A percentile compares a stretch with the other conserved stretches of the same genome.
These are phyloP conservation scores for Cytospora paraplurivora DNA, from an alignment of 2,329 filamentous ascomycete genomes.

Conservation along the genomic window DNA sequence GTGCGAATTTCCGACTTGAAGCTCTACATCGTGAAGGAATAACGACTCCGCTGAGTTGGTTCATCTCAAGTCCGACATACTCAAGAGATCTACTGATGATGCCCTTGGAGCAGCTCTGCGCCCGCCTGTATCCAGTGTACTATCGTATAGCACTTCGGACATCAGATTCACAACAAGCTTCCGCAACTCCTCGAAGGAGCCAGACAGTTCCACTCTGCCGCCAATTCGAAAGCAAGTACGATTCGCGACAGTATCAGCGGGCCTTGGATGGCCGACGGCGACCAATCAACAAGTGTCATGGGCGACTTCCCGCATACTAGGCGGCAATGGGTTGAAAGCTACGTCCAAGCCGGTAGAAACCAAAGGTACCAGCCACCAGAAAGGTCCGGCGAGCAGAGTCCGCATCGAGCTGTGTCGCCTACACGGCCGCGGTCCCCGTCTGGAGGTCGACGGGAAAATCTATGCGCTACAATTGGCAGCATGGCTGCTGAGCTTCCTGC, in stretches of 20 bases:
- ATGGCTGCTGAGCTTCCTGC: background rate
- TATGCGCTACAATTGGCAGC: background rate
- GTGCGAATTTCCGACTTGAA: background rate
- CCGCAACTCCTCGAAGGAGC: slow-evolving; percentile 33
- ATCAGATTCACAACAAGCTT: slow-evolving; percentile 30
- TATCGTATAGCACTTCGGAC: slow-evolving; percentile 25
- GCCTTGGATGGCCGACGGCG: slow-evolving; percentile 13
- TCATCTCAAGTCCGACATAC: slow-evolving; percentile 28
- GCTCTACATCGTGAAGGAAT: slow-evolving; percentile 30
- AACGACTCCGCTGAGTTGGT: slow-evolving; percentile 30
- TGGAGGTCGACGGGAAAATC: background rate
- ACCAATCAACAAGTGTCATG: slow-evolving; percentile 21
- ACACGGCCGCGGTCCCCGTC: background rate
- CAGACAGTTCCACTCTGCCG: slow-evolving; percentile 33
- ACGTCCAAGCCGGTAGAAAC: slow-evolving; percentile 14
- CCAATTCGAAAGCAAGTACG: slow-evolving; percentile 32
- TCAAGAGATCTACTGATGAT: slow-evolving; percentile 32
- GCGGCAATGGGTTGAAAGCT: slow-evolving; percentile 30
- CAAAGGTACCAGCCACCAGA: background rate
- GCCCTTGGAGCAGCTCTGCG: slow-evolving; percentile 30
- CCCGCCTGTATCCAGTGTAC: slow-evolving; percentile 21
- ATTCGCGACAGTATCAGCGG: slow-evolving; percentile 23
- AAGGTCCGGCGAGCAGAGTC: background rate
- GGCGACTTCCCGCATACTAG: slow-evolving; percentile 28
- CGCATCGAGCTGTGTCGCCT: background rate